Evolutionary conservation across 129 eudicot species (phyloP).

Genomic region (Cynara cardunculus): DNA sequence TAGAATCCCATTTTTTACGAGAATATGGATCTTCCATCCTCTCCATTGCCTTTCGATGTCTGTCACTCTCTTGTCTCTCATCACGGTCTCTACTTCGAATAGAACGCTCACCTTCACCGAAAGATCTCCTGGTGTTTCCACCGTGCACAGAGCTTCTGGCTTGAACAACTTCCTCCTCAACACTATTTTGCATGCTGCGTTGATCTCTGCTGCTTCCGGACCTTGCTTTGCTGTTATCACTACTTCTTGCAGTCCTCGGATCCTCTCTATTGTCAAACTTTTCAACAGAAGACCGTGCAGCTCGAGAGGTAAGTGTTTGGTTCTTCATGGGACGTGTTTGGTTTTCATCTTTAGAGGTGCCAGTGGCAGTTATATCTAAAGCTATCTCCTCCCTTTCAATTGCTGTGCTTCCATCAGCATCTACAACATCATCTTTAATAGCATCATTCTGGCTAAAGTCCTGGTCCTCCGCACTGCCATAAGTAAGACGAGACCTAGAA

Average conservation of each 20-base stretch:
- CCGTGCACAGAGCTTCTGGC: slow-evolving; percentile 40
- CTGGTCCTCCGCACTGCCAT: slow-evolving; percentile 42
- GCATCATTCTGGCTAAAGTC: slow-evolving; percentile 39
- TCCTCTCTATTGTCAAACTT: slow-evolving; percentile 62
- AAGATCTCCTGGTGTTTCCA: slow-evolving; percentile 40
- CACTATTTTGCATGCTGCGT: slow-evolving; percentile 34
- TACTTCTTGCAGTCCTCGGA: slow-evolving; percentile 61
- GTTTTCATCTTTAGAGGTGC: slow-evolving; percentile 35
- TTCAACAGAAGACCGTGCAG: slow-evolving; percentile 39
- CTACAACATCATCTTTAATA: slow-evolving; percentile 30
- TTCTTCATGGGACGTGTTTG: slow-evolving; percentile 35
- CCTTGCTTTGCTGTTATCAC: slow-evolving; percentile 68
- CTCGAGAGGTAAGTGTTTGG: slow-evolving; percentile 38
- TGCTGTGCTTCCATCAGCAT: slow-evolving; percentile 41
- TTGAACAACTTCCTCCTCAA: slow-evolving; percentile 72
- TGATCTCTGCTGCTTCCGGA: slow-evolving; percentile 62
- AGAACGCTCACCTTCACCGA: slow-evolving; percentile 39
- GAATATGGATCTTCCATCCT: slow-evolving; percentile 57
- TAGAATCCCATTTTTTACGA: slow-evolving; percentile 64
- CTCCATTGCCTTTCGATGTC: slow-evolving; percentile 39
- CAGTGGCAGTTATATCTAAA: slow-evolving; percentile 19
- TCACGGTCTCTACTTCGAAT: slow-evolving; percentile 45
- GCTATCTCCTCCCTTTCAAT: slow-evolving; percentile 34
- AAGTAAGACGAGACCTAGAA: slow-evolving; percentile 37
- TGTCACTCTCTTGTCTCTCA: slow-evolving; percentile 50